Evolutionary conservation across 202 grass and related monocot genomes (phyloP).

Genomic region (Digitaria exilis): DNA sequence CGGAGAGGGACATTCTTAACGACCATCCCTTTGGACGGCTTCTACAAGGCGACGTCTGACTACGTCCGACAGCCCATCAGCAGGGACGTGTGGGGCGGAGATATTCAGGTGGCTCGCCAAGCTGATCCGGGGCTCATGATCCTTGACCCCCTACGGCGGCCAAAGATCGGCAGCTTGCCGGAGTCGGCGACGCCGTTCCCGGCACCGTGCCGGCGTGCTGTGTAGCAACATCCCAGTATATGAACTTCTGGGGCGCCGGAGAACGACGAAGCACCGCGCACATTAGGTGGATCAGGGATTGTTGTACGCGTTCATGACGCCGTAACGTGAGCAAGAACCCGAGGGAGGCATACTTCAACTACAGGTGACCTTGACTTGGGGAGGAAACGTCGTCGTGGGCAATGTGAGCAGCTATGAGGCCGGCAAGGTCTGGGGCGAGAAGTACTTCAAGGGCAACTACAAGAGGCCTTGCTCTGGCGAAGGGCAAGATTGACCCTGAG

Average conservation of each 20-base stretch:
- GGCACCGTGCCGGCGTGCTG: constrained; percentile 51
- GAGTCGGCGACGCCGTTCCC: constrained; percentile 47
- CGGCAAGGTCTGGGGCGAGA: constrained; percentile 52
- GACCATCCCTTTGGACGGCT: not conserved
- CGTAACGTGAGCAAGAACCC: constrained; percentile 46
- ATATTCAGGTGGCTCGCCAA: not conserved
- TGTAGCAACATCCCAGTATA: constrained; percentile 77
- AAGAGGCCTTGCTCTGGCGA: constrained; percentile 54
- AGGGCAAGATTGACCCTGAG: constrained; percentile 40
- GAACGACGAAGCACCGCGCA: not conserved
- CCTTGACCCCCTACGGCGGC: constrained; percentile 14
- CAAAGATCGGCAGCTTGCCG: not conserved
- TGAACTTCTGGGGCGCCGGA: not conserved
- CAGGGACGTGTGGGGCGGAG: not conserved
- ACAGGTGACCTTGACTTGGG: constrained; percentile 62
- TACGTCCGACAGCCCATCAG: constrained; percentile 46
- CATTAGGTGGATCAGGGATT: constrained; percentile 33
- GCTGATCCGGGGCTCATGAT: not conserved
- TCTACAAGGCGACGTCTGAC: constrained; percentile 53
- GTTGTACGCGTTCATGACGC: constrained; percentile 49
- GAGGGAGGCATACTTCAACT: constrained; percentile 59
- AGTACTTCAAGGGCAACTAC: constrained; percentile 66
- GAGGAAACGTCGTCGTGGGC: constrained; percentile 12
- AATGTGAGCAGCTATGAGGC: constrained; percentile 35
- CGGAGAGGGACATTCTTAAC: constrained; percentile 39